These are phyloP conservation scores for Rhizopus sp. DNA, from an alignment of 371 early-diverging fungal species.

Conservation along the genomic window DNA sequence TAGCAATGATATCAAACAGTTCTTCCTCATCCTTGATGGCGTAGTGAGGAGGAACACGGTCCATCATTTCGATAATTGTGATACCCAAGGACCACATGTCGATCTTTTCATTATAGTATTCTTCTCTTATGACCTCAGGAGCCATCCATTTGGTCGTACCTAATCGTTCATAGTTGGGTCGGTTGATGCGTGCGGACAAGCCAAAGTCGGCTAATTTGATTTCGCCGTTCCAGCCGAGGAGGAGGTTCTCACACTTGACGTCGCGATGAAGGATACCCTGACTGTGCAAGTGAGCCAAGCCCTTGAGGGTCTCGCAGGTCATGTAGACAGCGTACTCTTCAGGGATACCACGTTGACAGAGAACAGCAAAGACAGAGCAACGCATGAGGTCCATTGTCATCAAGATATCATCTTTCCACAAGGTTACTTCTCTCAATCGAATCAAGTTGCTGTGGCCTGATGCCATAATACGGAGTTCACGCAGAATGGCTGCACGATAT, in stretches of 20 bases:
- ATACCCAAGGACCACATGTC: slow-evolving; percentile 59
- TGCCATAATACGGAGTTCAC: slow-evolving; percentile 51
- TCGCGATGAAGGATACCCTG: slow-evolving; percentile 54
- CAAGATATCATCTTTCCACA: slow-evolving; percentile 46
- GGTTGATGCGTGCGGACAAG: slow-evolving; percentile 41
- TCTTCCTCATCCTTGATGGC: slow-evolving; percentile 41
- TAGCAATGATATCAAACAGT: slow-evolving; percentile 44
- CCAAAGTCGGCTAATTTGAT: slow-evolving; percentile 58
- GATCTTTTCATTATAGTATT: slow-evolving; percentile 49
- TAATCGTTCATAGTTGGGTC: slow-evolving; percentile 44
- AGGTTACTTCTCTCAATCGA: slow-evolving; percentile 41
- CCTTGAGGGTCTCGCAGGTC: slow-evolving; percentile 44
- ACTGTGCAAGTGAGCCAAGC: slow-evolving; percentile 38
- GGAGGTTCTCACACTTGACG: slow-evolving; percentile 54
- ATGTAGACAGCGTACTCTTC: slow-evolving; percentile 47
- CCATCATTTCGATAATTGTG: slow-evolving; percentile 57
- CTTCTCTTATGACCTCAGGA: slow-evolving; percentile 55
- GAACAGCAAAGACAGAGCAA: slow-evolving; percentile 49
- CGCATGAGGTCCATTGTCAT: slow-evolving; percentile 52
- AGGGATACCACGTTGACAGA: slow-evolving; percentile 47
- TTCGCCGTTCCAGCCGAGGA: slow-evolving; percentile 50
- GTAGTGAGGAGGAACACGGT: slow-evolving; percentile 54
- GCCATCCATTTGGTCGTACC: slow-evolving; percentile 66
- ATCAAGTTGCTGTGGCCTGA: slow-evolving; percentile 46
- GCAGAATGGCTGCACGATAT: slow-evolving; percentile 45